Base-by-base conservation (phyloP, 2,329 filamentous ascomycete genomes). In the Fusarium oxysporum region DNA sequence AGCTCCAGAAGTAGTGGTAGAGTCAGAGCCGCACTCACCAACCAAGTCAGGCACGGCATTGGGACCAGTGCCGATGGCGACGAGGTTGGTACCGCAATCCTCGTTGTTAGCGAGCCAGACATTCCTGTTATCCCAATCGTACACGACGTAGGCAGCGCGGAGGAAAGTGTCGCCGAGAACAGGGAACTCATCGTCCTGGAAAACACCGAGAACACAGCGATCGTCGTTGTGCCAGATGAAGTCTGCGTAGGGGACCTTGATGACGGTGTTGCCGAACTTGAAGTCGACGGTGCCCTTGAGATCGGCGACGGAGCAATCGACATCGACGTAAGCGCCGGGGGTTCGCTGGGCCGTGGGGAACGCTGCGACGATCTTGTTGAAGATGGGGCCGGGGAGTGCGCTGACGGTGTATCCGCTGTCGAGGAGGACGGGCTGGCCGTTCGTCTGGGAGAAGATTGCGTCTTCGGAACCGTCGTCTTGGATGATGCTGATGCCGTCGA, bases 371-470 rank as follows among this genome's bases (percentile, higher is more conserved):
- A 91, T 81, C 37, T 80, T 73, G 33, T 81, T 70, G 65, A 89
- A 86, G 65, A 92, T 80, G 37, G 83, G 77, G 66, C 88, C 82
- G 6, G 92, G 92, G 5, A 94, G 85, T 70, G 91, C 89, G 79
- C 88, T 92, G 62, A 93, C 83, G 45, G 89, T 92, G 69, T 89
- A 91, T 63, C 92, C 92, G 19, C 89, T 91, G 80, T 93, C 91
- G 32, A 93, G 85, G 32, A 92, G 85, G 19, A 89, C 88, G 28
- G 85, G 80, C 41, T 86, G 78, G 51, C 76, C 76, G 48, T 80
- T 80, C 59, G 75, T 68, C 65, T 80, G 70, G 62, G 77, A 70
- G 55, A 91, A 85, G 35, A 88, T 85, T 33, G 85, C 80, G 13
- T 84, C 73, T 21, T 84, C 80, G 43, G 81, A 82, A 43, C 78